These are phyloP conservation scores for Coccinonectria pachysandricola DNA, from an alignment of 2,329 filamentous ascomycete genomes.

Conservation along the genomic window DNA sequence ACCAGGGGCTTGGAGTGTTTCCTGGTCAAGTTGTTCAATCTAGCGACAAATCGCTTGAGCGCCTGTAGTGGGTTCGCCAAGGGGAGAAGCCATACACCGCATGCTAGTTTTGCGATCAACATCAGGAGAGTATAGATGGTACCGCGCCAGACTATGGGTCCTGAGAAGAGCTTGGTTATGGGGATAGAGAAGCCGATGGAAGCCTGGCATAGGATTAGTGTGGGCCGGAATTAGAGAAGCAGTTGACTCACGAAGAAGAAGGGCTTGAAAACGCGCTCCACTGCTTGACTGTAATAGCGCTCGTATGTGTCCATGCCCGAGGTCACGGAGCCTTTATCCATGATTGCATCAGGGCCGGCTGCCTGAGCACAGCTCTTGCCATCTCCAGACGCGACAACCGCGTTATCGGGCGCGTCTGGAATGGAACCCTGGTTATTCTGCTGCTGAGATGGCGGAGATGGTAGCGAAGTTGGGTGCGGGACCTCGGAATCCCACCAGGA, in stretches of 20 bases:
- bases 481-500: slow-evolving; percentile 47
- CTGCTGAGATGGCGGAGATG: too few relatives aligned
- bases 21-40: not conserved
- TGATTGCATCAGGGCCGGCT: too few relatives aligned
- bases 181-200: slow-evolving; percentile 72
- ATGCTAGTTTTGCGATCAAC: slow-evolving; percentile 49
- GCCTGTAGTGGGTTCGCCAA: slow-evolving; percentile 5
- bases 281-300: slow-evolving; percentile 24
- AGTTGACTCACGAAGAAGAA: slow-evolving; percentile 55
- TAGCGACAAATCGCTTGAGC: not conserved
- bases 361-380: not conserved
- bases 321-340: too few relatives aligned
- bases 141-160: slow-evolving; percentile 58
- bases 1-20: slow-evolving; percentile 1
- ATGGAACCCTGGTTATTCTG: too few relatives aligned
- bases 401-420: too few relatives aligned
- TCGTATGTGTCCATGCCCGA: slow-evolving; percentile 8
- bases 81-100: slow-evolving; percentile 47
- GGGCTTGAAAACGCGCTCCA: slow-evolving; percentile 49
- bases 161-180: slow-evolving; percentile 57
- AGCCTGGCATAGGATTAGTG: slow-evolving; percentile 24
- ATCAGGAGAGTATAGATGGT: slow-evolving; percentile 64
- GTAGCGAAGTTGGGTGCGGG: slow-evolving; percentile 8
- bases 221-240: not conserved
- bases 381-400: not conserved